Conservation (phyloP, 2,329 filamentous ascomycete species). For the Colletotrichum spaethianum region DNA sequence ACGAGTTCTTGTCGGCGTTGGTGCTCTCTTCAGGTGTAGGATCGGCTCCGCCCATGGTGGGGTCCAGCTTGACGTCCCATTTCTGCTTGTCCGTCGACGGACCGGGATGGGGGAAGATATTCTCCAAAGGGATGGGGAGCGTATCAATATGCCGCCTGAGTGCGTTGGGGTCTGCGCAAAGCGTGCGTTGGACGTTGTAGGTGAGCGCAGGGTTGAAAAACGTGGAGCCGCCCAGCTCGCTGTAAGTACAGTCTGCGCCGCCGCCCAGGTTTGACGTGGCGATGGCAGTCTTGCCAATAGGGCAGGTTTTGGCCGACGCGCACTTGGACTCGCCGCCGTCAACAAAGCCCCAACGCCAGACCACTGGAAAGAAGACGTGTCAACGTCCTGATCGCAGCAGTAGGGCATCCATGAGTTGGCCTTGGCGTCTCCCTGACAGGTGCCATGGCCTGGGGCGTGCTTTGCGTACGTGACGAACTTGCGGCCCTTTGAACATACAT, state of each 20-base stretch:
- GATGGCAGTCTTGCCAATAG: conserved; percentile 4
- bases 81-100: conserved; percentile 5
- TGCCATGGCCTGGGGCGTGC: background rate
- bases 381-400: conserved; percentile 8
- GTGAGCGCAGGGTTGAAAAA: too few species aligned
- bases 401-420: background rate
- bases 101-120: conserved; percentile 7
- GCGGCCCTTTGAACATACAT: background rate
- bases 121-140: conserved; percentile 9
- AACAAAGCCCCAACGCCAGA: background rate
- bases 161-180: conserved; percentile 5
- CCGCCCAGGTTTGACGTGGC: background rate
- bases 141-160: background rate
- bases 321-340: background rate
- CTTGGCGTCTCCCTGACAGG: background rate
- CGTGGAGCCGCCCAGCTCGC: too few species aligned
- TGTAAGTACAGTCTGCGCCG: conserved; percentile 1
- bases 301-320: background rate
- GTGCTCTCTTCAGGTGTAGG: background rate
- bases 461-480: conserved; percentile 9
- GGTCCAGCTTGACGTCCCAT: background rate
- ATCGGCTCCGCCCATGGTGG: conserved; percentile 8
- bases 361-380: conserved; percentile 9
- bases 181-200: conserved; percentile 1
- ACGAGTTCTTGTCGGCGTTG: conserved; percentile 10